Evolutionary conservation across 441 rosid species (phyloP).

Genomic region (Geranium incanum): DNA sequence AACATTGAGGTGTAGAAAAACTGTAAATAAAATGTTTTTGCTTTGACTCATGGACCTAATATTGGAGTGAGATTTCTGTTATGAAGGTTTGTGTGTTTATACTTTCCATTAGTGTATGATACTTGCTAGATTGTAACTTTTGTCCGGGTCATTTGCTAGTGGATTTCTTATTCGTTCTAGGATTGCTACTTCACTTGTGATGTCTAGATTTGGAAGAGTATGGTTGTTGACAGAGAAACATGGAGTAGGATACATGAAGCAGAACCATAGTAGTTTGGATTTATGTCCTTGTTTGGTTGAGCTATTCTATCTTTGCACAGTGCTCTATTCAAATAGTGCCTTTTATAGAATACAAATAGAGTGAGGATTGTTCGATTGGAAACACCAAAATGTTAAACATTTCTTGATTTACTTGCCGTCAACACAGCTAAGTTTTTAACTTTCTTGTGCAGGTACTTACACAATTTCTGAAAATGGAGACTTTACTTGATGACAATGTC

Average conservation of each 20-base stretch:
- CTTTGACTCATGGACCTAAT: not conserved
- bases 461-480: constrained; percentile 76
- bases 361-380: not conserved
- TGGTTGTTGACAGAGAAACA: not conserved
- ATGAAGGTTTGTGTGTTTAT: not conserved
- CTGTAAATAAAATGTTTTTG: not conserved
- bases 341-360: not conserved
- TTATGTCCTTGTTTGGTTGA: not conserved
- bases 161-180: not conserved
- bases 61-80: not conserved
- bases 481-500: constrained; percentile 73
- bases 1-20: not conserved
- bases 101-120: not conserved
- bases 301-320: not conserved
- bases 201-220: not conserved
- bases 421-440: constrained; percentile 6
- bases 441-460: constrained; percentile 66
- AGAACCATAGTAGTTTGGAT: not conserved
- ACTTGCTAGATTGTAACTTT: not conserved
- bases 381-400: not conserved
- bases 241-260: constrained; percentile 1
- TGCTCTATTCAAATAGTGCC: not conserved
- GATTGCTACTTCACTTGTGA: not conserved
- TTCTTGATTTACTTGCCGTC: constrained; percentile 11
- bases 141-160: not conserved